A percentile compares a stretch with the other conserved stretches of the same genome.
These are phyloP conservation scores for Lepidium aucheri DNA, from an alignment of 345 rosid species.

Conservation along the genomic window DNA sequence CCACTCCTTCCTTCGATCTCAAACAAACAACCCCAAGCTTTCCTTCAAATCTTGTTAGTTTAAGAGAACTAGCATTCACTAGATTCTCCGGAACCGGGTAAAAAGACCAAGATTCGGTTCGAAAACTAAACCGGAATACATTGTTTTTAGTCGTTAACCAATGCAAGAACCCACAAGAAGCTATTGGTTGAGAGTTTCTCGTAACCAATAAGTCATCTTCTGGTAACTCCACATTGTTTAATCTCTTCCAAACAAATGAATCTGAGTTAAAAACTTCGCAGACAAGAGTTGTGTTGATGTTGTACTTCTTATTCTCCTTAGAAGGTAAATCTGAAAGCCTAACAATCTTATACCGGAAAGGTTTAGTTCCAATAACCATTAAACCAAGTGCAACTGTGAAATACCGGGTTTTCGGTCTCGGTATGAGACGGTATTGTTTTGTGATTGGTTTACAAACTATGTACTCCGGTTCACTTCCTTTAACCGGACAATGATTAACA, in stretches of 20 bases:
- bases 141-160: background rate
- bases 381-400: background rate
- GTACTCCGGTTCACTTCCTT: background rate
- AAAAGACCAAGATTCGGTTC: slow-evolving; percentile 8
- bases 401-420: slow-evolving; percentile 3
- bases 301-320: background rate
- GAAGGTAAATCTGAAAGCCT: background rate
- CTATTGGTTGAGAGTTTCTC: background rate
- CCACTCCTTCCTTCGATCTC: background rate
- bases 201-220: background rate
- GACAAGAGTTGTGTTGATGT: background rate
- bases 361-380: background rate
- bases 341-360: slow-evolving; percentile 3
- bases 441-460: slow-evolving; percentile 11
- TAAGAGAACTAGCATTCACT: background rate
- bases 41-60: background rate
- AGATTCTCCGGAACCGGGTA: background rate
- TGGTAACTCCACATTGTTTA: background rate
- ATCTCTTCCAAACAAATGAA: background rate
- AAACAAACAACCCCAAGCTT: background rate
- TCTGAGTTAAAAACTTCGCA: slow-evolving; percentile 15
- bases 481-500: background rate
- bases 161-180: background rate
- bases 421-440: background rate
- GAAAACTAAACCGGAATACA: slow-evolving; percentile 9